Percentiles rank a stretch among this genome's conserved stretches.
Evolutionary conservation across 1,284 basidiomycete genomes (phyloP).

Genomic region (Cryptococcus neoformans): DNA sequence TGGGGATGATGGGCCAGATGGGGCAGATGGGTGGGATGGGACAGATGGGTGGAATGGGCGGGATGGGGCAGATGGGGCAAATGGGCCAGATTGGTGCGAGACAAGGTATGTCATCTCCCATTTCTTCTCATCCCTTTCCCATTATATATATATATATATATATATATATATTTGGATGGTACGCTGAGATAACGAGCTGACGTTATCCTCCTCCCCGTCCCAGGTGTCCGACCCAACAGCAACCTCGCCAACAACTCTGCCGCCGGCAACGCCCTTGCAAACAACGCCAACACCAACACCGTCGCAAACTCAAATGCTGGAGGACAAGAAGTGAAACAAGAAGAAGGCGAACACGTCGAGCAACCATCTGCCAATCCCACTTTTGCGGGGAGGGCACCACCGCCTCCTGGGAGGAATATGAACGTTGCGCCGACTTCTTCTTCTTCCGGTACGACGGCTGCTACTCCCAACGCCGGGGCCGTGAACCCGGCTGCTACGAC

Average conservation of each 20-base stretch:
- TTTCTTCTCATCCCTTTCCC: no score
- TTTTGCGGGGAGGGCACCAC: neutral
- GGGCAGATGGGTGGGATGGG: neutral
- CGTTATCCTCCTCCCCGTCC: neutral
- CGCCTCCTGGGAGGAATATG: no score
- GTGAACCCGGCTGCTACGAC: neutral
- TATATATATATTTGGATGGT: no score
- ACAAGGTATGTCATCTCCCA: neutral
- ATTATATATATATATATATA: no score
- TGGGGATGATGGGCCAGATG: slow-evolving; percentile 7
- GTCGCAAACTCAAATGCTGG: neutral
- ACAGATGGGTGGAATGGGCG: slow-evolving; percentile 6
- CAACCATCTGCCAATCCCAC: neutral
- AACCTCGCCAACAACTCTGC: neutral
- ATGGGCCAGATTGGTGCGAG: slow-evolving; percentile 8
- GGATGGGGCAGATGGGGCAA: slow-evolving; percentile 1
- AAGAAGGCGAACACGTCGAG: neutral
- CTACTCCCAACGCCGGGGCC: no score
- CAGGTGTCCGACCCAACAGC: no score
- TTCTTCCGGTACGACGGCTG: no score
- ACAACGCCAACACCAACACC: no score
- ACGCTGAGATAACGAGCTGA: neutral
- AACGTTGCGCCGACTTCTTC: no score
- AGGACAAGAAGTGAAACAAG: neutral
- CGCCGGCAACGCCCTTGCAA: neutral